Conservation (phyloP, 805 yeast genomes). For the Ogataea wickerhamii region DNA sequence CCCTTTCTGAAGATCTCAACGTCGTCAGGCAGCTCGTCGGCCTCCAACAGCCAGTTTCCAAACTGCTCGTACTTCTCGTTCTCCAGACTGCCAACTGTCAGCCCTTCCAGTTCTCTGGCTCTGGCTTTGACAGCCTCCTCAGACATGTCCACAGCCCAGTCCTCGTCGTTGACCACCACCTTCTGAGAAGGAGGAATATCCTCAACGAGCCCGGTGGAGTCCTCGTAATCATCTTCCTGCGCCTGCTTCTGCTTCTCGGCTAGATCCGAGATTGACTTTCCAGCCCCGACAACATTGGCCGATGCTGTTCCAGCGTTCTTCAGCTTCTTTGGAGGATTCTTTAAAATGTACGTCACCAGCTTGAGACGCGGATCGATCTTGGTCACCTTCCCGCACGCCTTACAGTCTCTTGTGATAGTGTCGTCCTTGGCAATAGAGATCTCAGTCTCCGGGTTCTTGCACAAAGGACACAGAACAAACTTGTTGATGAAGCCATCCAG, state of each 20-base stretch:
- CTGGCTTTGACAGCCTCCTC: conserved; percentile 94
- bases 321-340: conserved; percentile 82
- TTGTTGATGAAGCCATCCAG: conserved; percentile 91
- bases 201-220: conserved; percentile 36
- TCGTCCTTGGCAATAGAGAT: conserved; percentile 74
- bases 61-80: conserved; percentile 62
- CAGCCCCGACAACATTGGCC: conserved; percentile 86
- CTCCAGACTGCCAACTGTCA: conserved; percentile 38
- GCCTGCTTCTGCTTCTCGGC: conserved; percentile 50
- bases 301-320: conserved; percentile 84
- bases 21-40: conserved; percentile 64
- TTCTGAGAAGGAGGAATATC: conserved; percentile 59
- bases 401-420: conserved; percentile 83
- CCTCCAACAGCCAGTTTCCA: conserved; percentile 82
- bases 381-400: conserved; percentile 94
- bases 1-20: conserved; percentile 92
- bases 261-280: conserved; percentile 73
- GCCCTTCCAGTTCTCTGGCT: conserved; percentile 79
- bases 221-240: conserved; percentile 32
- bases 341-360: conserved; percentile 79
- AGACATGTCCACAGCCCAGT: conserved; percentile 97
- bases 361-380: conserved; percentile 82
- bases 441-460: conserved; percentile 98
- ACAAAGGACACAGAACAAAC: conserved; percentile 89
- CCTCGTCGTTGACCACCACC: conserved; percentile 77